These are phyloP conservation scores for Desmodesmus armatus DNA, from an alignment of 139 green algal species.

Conservation along the genomic window DNA sequence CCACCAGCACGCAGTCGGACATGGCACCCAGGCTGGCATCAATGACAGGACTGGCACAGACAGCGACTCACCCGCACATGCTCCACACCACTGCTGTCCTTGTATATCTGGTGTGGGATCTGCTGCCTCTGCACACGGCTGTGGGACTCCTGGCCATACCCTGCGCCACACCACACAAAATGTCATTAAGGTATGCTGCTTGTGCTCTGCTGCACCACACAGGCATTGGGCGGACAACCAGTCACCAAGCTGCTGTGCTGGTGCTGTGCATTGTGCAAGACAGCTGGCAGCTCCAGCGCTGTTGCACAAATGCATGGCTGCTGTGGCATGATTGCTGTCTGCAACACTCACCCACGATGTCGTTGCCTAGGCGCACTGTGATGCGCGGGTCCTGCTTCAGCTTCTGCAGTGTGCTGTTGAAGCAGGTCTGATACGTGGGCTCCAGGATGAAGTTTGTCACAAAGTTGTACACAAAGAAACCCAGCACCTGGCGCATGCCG, in stretches of 20 bases:
- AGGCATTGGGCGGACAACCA: not conserved
- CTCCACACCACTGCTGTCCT: constrained; percentile 83
- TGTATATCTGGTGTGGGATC: constrained; percentile 92
- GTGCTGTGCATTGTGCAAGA: not conserved
- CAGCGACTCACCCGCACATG: constrained; percentile 87
- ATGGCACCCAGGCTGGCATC: not conserved
- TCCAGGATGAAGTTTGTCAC: constrained; percentile 73
- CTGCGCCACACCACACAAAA: constrained; percentile 45
- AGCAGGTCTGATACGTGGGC: constrained; percentile 90
- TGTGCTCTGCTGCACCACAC: not conserved
- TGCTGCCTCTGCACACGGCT: constrained; percentile 90
- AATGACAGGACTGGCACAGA: not conserved
- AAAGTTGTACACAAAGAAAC: constrained; percentile 69
- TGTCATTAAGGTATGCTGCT: too few species aligned
- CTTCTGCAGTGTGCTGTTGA: constrained; percentile 85
- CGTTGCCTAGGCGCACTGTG: constrained; percentile 78
- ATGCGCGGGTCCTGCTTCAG: constrained; percentile 90
- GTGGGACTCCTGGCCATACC: constrained; percentile 83
- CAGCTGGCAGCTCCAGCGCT: not conserved
- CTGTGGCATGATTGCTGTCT: not conserved
- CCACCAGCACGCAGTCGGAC: not conserved
- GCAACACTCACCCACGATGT: constrained; percentile 63
- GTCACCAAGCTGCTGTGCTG: not conserved
- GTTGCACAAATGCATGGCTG: too few species aligned
- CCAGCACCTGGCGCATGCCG: constrained; percentile 59